Evolutionary conservation across 371 early-diverging fungal species (phyloP).

Genomic region (Mortierella sp.): DNA sequence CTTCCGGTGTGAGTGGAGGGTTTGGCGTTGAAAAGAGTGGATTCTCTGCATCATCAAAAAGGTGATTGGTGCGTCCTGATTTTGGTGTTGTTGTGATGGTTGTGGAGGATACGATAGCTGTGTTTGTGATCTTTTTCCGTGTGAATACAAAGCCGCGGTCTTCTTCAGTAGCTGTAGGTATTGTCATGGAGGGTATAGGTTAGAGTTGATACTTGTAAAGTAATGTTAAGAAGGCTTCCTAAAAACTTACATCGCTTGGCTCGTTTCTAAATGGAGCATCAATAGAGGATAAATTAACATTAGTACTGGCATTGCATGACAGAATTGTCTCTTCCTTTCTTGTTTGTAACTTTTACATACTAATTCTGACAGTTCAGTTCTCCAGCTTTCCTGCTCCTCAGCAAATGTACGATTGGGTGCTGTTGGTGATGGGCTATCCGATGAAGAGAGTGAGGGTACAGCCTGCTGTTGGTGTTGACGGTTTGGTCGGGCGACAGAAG

Average conservation of each 20-base stretch:
- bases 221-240: neutral
- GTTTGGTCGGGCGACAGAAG: neutral
- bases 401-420: constrained; percentile 5
- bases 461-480: constrained; percentile 24
- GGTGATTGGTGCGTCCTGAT: constrained; percentile 1
- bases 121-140: constrained; percentile 29
- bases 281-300: too few relatives aligned
- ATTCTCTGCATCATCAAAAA: constrained; percentile 1
- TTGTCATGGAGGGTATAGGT: neutral
- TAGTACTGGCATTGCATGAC: neutral
- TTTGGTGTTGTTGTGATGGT: constrained; percentile 2
- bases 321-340: neutral
- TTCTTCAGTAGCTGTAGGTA: constrained; percentile 36
- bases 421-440: constrained; percentile 27
- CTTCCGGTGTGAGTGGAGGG: constrained; percentile 35
- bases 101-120: neutral
- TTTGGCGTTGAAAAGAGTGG: constrained; percentile 10
- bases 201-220: neutral
- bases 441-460: constrained; percentile 32
- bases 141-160: constrained; percentile 54
- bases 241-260: constrained; percentile 36
- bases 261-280: constrained; percentile 22
- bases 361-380: constrained; percentile 35
- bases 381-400: constrained; percentile 28
- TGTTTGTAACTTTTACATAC: constrained; percentile 12